phyloP scores from a whole-genome alignment of 2,329 filamentous ascomycete genomes.

The Fusarium caatingaense region DNA sequence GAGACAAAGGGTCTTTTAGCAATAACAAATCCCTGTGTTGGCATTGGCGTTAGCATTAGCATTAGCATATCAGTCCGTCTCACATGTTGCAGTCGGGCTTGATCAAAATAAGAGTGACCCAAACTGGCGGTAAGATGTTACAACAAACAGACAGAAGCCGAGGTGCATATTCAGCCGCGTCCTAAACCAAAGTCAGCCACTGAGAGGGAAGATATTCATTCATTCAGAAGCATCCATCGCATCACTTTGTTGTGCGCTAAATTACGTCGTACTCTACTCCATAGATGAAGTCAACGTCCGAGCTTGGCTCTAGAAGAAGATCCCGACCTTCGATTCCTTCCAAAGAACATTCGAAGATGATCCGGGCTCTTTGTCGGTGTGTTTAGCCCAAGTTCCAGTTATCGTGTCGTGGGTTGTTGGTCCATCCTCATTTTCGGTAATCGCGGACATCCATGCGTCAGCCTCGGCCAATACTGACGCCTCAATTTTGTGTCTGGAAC shows the following conservation, averaged over 20 bases:
- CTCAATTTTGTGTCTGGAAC: slow-evolving; percentile 15
- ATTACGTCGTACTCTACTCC: slow-evolving; percentile 1
- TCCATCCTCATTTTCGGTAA: slow-evolving; percentile 31
- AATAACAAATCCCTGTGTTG: slow-evolving; percentile 14
- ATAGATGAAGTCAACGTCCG: slow-evolving; percentile 21
- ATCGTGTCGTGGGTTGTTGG: slow-evolving; percentile 8
- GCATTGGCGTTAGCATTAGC: neutral
- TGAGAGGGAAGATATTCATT: neutral
- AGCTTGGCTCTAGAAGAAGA: slow-evolving; percentile 39
- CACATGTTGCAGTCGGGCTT: slow-evolving; percentile 13
- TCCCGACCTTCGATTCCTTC: slow-evolving; percentile 27
- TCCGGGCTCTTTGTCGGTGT: slow-evolving; percentile 30
- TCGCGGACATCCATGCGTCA: slow-evolving; percentile 26
- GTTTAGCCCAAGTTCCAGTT: neutral
- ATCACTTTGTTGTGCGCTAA: neutral
- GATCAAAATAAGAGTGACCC: slow-evolving; percentile 31
- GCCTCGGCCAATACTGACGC: slow-evolving; percentile 29
- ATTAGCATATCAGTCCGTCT: slow-evolving; percentile 2
- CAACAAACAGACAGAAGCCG: slow-evolving; percentile 5
- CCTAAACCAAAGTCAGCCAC: neutral
- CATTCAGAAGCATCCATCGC: neutral
- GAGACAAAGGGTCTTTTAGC: slow-evolving; percentile 4
- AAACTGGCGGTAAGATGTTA: slow-evolving; percentile 35
- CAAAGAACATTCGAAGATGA: slow-evolving; percentile 24
- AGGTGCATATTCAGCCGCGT: neutral